Evolutionary conservation across 352 stramenopile species (phyloP).

Genomic region (Phytophthora cryptogea): DNA sequence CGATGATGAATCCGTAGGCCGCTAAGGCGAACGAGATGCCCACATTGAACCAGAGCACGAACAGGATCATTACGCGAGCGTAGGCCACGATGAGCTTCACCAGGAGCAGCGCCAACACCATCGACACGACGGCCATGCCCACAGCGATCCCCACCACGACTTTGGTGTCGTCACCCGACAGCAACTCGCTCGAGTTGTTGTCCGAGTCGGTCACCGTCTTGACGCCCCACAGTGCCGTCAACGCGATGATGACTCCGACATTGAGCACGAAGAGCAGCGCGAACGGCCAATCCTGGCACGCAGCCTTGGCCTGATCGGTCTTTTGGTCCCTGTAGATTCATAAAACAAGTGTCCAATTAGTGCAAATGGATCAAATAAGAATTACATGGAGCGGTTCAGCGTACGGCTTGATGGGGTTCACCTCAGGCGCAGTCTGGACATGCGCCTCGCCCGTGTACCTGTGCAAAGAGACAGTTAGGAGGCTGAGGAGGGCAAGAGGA

Average conservation of each 20-base stretch:
- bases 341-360: constrained; percentile 2
- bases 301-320: constrained; percentile 23
- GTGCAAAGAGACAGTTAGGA: constrained; percentile 12
- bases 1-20: constrained; percentile 69
- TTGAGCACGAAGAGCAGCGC: constrained; percentile 80
- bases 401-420: constrained; percentile 76
- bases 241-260: constrained; percentile 69
- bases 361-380: not conserved
- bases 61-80: constrained; percentile 83
- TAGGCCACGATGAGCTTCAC: constrained; percentile 85
- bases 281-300: constrained; percentile 82
- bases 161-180: constrained; percentile 67
- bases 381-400: not conserved
- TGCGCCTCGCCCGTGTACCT: constrained; percentile 44
- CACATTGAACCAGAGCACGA: constrained; percentile 89
- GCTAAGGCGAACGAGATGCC: constrained; percentile 66
- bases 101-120: constrained; percentile 61
- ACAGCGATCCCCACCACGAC: constrained; percentile 57
- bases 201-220: constrained; percentile 55
- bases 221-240: constrained; percentile 73
- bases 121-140: constrained; percentile 60
- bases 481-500: not conserved
- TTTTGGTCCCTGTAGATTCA: constrained; percentile 36
- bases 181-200: constrained; percentile 41
- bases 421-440: constrained; percentile 45